These are phyloP conservation scores for Fragaria nilgerrensis DNA, from an alignment of 306 rosid genomes.

Conservation along the genomic window DNA sequence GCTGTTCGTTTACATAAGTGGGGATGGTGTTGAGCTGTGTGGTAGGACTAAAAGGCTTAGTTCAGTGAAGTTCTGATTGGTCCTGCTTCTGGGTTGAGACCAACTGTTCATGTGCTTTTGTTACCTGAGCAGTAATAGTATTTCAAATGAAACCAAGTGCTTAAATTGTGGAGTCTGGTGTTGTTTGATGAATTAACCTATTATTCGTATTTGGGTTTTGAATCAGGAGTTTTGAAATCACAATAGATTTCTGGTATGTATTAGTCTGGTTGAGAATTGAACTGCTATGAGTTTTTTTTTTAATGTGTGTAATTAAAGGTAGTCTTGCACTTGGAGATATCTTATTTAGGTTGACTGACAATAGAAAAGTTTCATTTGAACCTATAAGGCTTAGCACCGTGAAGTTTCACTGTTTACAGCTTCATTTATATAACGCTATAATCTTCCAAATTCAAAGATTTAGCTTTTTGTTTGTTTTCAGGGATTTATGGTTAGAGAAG, in stretches of 20 bases:
- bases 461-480: not conserved
- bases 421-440: not conserved
- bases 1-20: not conserved
- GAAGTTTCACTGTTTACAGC: not conserved
- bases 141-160: slow-evolving; percentile 12
- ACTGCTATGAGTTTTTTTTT: slow-evolving; percentile 3
- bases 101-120: not conserved
- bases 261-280: not conserved
- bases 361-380: not conserved
- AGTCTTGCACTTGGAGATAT: slow-evolving; percentile 1
- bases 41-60: slow-evolving; percentile 21
- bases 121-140: slow-evolving; percentile 17
- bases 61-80: slow-evolving; percentile 12
- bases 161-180: slow-evolving; percentile 18
- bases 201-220: not conserved
- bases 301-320: not conserved
- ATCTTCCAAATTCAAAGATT: not conserved
- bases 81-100: not conserved
- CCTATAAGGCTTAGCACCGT: not conserved
- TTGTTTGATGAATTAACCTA: not conserved
- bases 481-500: slow-evolving; percentile 8
- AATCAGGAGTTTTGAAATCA: slow-evolving; percentile 4
- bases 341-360: not conserved
- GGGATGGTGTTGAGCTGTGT: slow-evolving; percentile 13
- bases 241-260: not conserved